phyloP scores from a whole-genome alignment of 108 stramenopile genomes.

The Schizochytrium sp. region DNA sequence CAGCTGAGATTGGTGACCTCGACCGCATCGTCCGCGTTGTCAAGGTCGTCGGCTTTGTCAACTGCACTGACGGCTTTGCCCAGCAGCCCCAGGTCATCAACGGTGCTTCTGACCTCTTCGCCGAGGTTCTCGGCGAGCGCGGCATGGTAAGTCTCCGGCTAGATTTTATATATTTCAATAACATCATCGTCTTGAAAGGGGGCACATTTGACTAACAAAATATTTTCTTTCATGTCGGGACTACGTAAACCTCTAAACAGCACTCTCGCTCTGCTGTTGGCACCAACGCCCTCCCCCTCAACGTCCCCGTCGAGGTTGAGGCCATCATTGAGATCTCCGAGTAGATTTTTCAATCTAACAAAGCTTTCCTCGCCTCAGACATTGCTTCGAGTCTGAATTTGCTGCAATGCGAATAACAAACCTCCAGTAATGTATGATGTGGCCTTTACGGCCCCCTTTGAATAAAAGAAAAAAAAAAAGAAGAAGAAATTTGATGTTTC shows the following conservation, averaged over 20 bases:
- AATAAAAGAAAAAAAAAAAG: not conserved
- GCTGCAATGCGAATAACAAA: no score
- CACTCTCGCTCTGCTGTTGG: conserved; percentile 80
- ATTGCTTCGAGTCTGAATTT: no score
- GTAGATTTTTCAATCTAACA: not conserved
- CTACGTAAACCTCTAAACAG: not conserved
- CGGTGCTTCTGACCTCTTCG: conserved; percentile 79
- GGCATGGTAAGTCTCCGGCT: conserved; percentile 63
- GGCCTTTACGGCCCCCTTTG: not conserved
- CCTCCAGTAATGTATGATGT: not conserved
- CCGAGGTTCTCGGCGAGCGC: conserved; percentile 79
- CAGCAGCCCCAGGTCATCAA: conserved; percentile 82
- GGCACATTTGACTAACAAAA: not conserved
- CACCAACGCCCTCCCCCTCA: conserved; percentile 80
- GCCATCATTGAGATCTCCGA: conserved; percentile 78
- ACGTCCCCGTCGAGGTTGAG: conserved; percentile 81
- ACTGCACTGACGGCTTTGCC: conserved; percentile 78
- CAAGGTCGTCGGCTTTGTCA: conserved; percentile 82
- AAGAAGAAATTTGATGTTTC: not conserved
- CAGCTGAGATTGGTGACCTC: conserved; percentile 74
- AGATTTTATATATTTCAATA: no score
- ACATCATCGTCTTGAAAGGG: no score
- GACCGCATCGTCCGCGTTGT: conserved; percentile 75
- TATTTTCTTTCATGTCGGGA: not conserved
- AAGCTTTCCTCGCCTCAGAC: not conserved